phyloP scores from a whole-genome alignment of 805 yeast genomes.

The Kodamaea restingae region DNA sequence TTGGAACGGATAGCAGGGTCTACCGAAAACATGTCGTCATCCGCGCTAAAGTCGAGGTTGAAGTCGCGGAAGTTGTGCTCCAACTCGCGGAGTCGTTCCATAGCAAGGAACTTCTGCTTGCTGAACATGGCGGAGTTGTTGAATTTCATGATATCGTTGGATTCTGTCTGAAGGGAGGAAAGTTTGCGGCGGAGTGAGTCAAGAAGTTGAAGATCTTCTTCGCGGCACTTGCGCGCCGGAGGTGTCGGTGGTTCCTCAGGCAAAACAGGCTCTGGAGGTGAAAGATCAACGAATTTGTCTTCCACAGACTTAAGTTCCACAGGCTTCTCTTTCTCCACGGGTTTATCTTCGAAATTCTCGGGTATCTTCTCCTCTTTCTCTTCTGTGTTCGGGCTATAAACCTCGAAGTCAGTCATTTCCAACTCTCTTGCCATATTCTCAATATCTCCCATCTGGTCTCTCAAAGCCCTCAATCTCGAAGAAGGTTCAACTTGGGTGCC shows the following conservation, averaged over 20 bases:
- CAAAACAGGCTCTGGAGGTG: constrained; percentile 7
- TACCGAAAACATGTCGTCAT: not conserved
- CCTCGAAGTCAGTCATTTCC: constrained; percentile 77
- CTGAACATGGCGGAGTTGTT: constrained; percentile 57
- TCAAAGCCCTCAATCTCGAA: constrained; percentile 63
- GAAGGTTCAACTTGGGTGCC: constrained; percentile 69
- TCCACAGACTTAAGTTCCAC: constrained; percentile 4
- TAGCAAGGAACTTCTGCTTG: constrained; percentile 59
- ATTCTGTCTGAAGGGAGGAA: constrained; percentile 62
- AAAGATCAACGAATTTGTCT: constrained; percentile 2
- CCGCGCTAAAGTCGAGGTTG: constrained; percentile 47
- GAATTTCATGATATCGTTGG: constrained; percentile 70
- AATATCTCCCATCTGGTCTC: constrained; percentile 80
- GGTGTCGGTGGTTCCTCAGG: constrained; percentile 26
- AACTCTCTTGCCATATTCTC: constrained; percentile 81
- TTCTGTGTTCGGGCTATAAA: constrained; percentile 26
- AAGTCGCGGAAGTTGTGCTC: constrained; percentile 64
- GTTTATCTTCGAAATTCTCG: too few species aligned
- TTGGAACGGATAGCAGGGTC: constrained; percentile 30
- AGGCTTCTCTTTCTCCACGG: not conserved
- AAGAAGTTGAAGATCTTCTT: constrained; percentile 54
- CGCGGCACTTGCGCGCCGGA: constrained; percentile 38
- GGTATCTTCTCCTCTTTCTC: constrained; percentile 5
- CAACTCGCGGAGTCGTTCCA: constrained; percentile 67
- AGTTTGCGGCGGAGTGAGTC: constrained; percentile 53